phyloP scores from a whole-genome alignment of 2,329 filamentous ascomycete genomes.

The Myotisia sp. region DNA sequence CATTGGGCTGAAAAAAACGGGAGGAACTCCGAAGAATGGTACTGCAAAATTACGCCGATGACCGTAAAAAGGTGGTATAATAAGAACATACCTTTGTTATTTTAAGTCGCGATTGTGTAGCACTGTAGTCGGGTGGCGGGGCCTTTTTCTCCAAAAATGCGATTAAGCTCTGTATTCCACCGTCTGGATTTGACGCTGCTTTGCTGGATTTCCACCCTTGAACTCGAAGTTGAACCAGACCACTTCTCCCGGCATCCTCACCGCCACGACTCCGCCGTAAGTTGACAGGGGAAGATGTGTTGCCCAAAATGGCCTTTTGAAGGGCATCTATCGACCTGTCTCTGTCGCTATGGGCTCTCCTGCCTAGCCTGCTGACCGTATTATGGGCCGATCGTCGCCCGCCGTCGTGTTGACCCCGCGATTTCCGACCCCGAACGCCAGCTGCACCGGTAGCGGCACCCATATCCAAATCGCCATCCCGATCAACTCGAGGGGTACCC shows the following conservation, averaged over 20 bases:
- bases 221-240: conserved; percentile 31
- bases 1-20: conserved; percentile 29
- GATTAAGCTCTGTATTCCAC: conserved; percentile 50
- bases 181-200: conserved; percentile 50
- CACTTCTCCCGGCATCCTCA: conserved; percentile 14
- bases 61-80: conserved; percentile 29
- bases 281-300: conserved; percentile 23
- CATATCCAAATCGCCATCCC: conserved; percentile 50
- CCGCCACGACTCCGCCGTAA: conserved; percentile 25
- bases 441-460: conserved; percentile 28
- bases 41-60: conserved; percentile 26
- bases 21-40: conserved; percentile 24
- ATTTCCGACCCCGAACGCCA: conserved; percentile 21
- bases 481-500: conserved; percentile 36
- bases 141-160: conserved; percentile 60
- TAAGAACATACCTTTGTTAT: conserved; percentile 73
- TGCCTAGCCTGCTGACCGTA: conserved; percentile 13
- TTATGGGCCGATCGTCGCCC: conserved; percentile 14
- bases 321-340: conserved; percentile 23
- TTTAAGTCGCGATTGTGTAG: conserved; percentile 37
- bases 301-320: conserved; percentile 23
- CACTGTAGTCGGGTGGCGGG: conserved; percentile 36
- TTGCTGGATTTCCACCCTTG: conserved; percentile 55
- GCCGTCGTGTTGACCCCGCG: conserved; percentile 21
- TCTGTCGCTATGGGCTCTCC: conserved; percentile 16